A percentile compares a stretch with the other conserved stretches of the same genome.
Conservation (phyloP, 2,329 filamentous ascomycete species). For the Didymosphaeria variabile region DNA sequence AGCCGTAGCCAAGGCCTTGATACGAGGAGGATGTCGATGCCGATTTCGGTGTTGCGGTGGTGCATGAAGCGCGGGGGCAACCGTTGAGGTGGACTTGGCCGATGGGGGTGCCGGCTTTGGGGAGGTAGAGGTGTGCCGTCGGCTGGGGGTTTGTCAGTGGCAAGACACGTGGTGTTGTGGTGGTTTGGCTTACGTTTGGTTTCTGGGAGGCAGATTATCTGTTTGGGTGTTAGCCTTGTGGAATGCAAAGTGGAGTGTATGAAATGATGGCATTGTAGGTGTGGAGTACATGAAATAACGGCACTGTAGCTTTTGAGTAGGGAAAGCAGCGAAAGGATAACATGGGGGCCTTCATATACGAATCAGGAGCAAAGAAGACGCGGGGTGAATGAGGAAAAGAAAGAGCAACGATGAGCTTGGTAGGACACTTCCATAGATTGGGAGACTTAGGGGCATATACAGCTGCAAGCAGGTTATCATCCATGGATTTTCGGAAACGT, state of each 20-base stretch:
- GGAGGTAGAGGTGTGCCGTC: neutral
- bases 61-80: slow-evolving; percentile 31
- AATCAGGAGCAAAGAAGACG: too few species aligned
- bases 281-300: too few species aligned
- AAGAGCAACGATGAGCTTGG: neutral
- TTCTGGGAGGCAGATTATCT: slow-evolving; percentile 12
- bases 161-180: neutral
- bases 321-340: too few species aligned
- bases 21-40: slow-evolving; percentile 49
- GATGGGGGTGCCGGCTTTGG: slow-evolving; percentile 19
- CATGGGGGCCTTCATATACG: too few species aligned
- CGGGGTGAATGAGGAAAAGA: neutral
- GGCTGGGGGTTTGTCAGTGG: neutral
- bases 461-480: slow-evolving; percentile 32
- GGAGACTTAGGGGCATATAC: slow-evolving; percentile 35
- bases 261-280: too few species aligned
- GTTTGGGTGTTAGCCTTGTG: neutral
- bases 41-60: slow-evolving; percentile 55
- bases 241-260: too few species aligned
- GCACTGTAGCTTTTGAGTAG: too few species aligned
- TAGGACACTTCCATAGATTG: too few species aligned
- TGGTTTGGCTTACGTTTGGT: neutral
- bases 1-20: slow-evolving; percentile 57
- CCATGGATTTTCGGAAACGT: slow-evolving; percentile 28
- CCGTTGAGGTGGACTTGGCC: slow-evolving; percentile 28